phyloP scores from a whole-genome alignment of 192 early-diverging fungal genomes.

The Phlyctochytrium arcticum region DNA sequence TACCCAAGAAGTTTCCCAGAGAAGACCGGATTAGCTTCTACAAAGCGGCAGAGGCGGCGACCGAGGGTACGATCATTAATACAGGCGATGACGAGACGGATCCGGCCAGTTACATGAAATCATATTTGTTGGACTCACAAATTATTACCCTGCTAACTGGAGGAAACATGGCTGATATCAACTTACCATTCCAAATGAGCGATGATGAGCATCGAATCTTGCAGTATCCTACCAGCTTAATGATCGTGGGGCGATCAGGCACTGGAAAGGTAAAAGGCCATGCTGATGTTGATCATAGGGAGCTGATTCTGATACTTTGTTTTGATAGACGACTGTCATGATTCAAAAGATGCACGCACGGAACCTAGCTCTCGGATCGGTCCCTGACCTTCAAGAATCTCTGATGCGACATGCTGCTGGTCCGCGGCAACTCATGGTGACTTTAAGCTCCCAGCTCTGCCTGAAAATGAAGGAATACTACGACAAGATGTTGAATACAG shows the following conservation, averaged over 20 bases:
- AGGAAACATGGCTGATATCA: neutral
- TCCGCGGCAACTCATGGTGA: constrained; percentile 3
- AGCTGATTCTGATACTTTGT: too few species aligned
- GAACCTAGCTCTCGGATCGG: neutral
- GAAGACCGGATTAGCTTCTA: neutral
- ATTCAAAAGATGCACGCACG: neutral
- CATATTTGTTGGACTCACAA: neutral
- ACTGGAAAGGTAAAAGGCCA: too few species aligned
- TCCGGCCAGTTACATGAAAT: neutral
- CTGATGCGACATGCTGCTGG: neutral
- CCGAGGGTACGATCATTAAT: neutral
- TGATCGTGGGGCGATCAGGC: neutral
- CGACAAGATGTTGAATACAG: neutral
- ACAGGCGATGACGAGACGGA: neutral
- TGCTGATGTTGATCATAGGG: too few species aligned
- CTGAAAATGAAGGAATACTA: neutral
- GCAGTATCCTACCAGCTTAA: neutral
- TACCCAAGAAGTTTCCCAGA: neutral
- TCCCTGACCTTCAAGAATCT: neutral
- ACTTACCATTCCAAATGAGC: constrained; percentile 1
- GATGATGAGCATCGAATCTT: neutral
- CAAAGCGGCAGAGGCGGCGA: too few species aligned
- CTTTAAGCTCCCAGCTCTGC: neutral
- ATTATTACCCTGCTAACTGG: neutral
- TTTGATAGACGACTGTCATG: constrained; percentile 2